Conservation (phyloP, 164 flowering plant species). For the Kalanchoe fedtschenkoi region DNA sequence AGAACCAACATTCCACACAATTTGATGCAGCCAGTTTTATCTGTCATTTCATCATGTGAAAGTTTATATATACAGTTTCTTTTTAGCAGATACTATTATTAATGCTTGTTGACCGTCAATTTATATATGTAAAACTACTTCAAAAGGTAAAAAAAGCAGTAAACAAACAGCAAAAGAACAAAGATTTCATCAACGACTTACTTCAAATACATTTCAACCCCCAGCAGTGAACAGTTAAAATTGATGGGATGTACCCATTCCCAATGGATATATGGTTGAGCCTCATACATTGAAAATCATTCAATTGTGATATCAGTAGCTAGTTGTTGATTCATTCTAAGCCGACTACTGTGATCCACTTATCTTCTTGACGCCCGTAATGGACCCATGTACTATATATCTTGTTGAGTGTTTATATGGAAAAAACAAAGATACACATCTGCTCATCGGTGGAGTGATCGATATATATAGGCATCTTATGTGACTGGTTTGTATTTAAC, state of each 20-base stretch:
- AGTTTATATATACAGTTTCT: neutral
- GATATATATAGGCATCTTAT: too few species aligned
- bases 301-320: too few species aligned
- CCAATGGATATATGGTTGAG: too few species aligned
- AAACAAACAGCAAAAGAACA: constrained; percentile 3
- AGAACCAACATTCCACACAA: constrained; percentile 6
- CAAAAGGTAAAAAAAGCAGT: neutral
- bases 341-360: too few species aligned
- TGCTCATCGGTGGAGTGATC: too few species aligned
- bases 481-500: too few species aligned
- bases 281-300: too few species aligned
- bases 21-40: neutral
- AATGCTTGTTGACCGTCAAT: neutral
- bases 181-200: neutral
- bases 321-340: too few species aligned
- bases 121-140: neutral
- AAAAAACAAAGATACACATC: too few species aligned
- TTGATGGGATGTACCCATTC: neutral
- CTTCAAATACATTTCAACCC: neutral
- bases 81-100: neutral
- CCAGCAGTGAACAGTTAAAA: neutral
- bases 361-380: too few species aligned
- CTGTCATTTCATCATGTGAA: constrained; percentile 5
- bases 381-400: too few species aligned
- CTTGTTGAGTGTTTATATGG: too few species aligned